These are phyloP conservation scores for Eucalyptus sideroxylon DNA, from an alignment of 345 rosid genomes.

Conservation along the genomic window DNA sequence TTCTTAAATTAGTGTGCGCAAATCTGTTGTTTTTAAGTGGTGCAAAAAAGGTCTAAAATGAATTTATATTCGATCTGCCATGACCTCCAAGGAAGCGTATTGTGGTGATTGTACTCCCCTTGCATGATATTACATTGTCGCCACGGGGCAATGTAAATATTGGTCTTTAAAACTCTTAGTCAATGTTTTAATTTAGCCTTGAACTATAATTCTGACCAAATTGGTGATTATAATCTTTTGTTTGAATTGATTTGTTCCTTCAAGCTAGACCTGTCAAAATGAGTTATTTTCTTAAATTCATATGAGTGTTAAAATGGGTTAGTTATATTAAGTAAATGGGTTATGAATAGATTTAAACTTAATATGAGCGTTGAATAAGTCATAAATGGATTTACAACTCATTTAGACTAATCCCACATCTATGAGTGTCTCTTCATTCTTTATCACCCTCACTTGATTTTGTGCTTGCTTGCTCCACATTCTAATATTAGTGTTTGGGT, in stretches of 20 bases:
- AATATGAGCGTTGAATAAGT: too few relatives aligned
- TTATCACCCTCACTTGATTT: fast-evolving
- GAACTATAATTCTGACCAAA: background rate
- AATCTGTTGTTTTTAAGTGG: background rate
- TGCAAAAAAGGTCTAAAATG: background rate
- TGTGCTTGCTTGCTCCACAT: fast-evolving
- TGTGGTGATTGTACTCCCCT: background rate
- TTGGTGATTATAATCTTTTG: background rate
- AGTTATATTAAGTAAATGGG: too few relatives aligned
- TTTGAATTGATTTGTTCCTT: too few relatives aligned
- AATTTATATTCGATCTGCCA: background rate
- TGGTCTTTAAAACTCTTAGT: background rate
- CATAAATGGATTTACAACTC: too few relatives aligned
- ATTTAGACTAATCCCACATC: too few relatives aligned
- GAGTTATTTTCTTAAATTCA: too few relatives aligned
- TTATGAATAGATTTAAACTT: too few relatives aligned
- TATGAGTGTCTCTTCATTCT: too few relatives aligned
- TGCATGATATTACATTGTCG: background rate
- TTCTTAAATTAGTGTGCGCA: background rate
- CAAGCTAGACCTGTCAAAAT: background rate
- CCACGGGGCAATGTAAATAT: background rate
- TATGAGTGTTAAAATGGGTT: too few relatives aligned
- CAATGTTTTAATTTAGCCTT: background rate
- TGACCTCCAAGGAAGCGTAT: background rate
- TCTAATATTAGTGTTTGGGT: too few relatives aligned